A percentile compares a stretch with the other conserved stretches of the same genome.
phyloP scores from a whole-genome alignment of 169 alveolate genomes.

The Eimeria maxima region DNA sequence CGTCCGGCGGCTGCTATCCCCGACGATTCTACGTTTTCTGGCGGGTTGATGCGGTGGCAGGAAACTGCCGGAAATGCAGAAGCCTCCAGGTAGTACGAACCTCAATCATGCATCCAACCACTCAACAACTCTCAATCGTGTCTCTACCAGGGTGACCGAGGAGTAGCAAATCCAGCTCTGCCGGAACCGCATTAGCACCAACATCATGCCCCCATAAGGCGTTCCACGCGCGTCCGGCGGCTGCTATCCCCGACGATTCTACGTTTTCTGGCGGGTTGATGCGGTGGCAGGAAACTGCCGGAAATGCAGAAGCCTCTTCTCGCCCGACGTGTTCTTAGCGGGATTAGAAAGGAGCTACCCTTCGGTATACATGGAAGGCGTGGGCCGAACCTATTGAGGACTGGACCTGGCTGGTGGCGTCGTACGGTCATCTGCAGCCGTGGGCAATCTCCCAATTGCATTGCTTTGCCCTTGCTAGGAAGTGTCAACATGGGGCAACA shows the following conservation, averaged over 20 bases:
- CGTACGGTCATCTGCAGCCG: not conserved
- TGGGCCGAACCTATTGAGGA: not conserved
- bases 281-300: not conserved
- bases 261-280: not conserved
- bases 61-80: not conserved
- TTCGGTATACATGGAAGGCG: not conserved
- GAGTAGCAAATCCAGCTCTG: too few species aligned
- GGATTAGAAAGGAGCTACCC: not conserved
- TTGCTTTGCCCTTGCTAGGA: not conserved
- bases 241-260: not conserved
- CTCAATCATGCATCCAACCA: too few species aligned
- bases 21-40: not conserved
- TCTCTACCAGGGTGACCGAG: too few species aligned
- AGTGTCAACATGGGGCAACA: not conserved
- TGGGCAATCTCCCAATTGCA: not conserved
- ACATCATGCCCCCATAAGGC: not conserved
- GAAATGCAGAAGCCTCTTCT: not conserved
- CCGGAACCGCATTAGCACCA: too few species aligned
- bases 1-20: not conserved
- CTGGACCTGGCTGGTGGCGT: not conserved
- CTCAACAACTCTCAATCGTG: too few species aligned
- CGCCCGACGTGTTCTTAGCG: not conserved
- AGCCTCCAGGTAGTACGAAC: too few species aligned
- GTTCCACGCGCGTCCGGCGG: not conserved
- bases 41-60: not conserved